Percentiles rank a stretch among this genome's conserved stretches.
These are phyloP conservation scores for Lagenaria siceraria DNA, from an alignment of 306 rosid species.

Conservation along the genomic window DNA sequence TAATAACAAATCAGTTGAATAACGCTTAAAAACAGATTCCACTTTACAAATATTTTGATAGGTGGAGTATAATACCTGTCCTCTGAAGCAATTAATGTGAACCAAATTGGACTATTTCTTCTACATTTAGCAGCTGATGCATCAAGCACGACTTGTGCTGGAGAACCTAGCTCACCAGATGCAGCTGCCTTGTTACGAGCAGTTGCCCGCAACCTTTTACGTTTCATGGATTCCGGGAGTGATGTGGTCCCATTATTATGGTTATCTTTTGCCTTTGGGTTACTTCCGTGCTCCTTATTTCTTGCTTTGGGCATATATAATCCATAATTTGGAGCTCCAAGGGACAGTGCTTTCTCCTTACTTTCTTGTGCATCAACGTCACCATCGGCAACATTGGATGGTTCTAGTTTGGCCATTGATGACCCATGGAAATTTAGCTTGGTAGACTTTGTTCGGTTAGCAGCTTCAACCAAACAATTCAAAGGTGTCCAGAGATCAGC, in stretches of 20 bases:
- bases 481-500: constrained; percentile 95
- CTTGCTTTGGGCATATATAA: constrained; percentile 36
- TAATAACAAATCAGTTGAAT: constrained; percentile 14
- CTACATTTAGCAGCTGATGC: constrained; percentile 33
- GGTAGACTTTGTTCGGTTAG: constrained; percentile 85
- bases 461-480: constrained; percentile 95
- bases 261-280: constrained; percentile 38
- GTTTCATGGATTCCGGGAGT: constrained; percentile 48
- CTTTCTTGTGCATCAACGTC: constrained; percentile 31
- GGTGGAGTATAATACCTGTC: constrained; percentile 43
- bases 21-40: constrained; percentile 11
- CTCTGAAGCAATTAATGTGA: constrained; percentile 83
- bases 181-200: constrained; percentile 45
- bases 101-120: constrained; percentile 74
- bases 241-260: constrained; percentile 35
- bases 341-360: constrained; percentile 32
- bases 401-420: constrained; percentile 41
- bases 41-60: not conserved
- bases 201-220: constrained; percentile 46
- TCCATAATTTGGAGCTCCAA: constrained; percentile 25
- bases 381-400: constrained; percentile 26
- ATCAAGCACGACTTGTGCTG: constrained; percentile 49
- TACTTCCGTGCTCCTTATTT: constrained; percentile 49
- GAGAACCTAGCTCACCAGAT: constrained; percentile 37
- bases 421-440: constrained; percentile 50